These are phyloP conservation scores for Boechera stricta DNA, from an alignment of 345 rosid genomes.

Conservation along the genomic window DNA sequence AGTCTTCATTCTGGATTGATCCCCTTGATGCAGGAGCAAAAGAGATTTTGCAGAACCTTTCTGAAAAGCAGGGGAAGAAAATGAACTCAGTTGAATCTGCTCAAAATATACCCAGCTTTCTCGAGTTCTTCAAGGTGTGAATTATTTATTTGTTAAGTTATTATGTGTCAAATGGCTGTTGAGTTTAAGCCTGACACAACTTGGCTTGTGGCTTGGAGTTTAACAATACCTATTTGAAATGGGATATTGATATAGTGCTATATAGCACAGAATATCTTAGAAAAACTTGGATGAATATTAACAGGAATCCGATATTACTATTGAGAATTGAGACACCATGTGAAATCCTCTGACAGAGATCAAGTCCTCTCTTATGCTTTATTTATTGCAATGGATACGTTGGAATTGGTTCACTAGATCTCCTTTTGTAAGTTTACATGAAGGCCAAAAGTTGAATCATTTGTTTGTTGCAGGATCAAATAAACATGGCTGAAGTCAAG, in stretches of 20 bases:
- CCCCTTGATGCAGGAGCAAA: constrained; percentile 71
- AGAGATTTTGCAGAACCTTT: constrained; percentile 75
- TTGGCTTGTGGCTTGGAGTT: constrained; percentile 23
- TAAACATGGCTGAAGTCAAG: constrained; percentile 88
- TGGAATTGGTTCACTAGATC: background rate
- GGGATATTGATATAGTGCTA: constrained; percentile 6
- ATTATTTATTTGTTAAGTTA: background rate
- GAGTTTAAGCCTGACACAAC: constrained; percentile 5
- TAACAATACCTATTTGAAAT: constrained; percentile 1
- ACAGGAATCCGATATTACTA: background rate
- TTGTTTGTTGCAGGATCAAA: constrained; percentile 76
- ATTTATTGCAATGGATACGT: background rate
- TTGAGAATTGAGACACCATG: background rate
- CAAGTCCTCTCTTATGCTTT: constrained; percentile 7
- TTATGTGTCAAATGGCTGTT: constrained; percentile 9
- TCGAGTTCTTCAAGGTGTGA: constrained; percentile 75
- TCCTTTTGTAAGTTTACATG: constrained; percentile 24
- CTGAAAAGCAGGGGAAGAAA: constrained; percentile 89
- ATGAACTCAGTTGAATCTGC: constrained; percentile 88
- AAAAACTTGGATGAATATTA: background rate
- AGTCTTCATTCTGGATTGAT: constrained; percentile 31
- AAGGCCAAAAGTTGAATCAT: constrained; percentile 16
- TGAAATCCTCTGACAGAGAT: constrained; percentile 11
- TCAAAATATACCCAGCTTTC: constrained; percentile 78
- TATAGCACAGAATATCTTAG: background rate